These are phyloP conservation scores for Orobanche coerulescens DNA, from an alignment of 257 asterid species.

Conservation along the genomic window DNA sequence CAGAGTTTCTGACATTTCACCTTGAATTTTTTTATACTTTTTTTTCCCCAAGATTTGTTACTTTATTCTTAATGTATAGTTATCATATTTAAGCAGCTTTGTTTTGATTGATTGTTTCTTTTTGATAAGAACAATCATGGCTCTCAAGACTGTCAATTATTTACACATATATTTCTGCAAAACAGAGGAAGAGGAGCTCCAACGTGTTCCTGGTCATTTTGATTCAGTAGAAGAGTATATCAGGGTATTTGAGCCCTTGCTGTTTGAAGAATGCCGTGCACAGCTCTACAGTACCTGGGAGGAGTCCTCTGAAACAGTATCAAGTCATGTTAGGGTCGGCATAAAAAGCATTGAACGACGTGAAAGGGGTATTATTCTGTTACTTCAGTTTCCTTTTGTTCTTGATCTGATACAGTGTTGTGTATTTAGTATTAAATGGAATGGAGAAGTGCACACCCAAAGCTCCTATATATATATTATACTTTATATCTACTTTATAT, in stretches of 20 bases:
- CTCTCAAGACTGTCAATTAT: background rate
- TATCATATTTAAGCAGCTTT: background rate
- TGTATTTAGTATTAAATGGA: background rate
- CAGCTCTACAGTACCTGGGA: constrained; percentile 94
- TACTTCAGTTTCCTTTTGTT: constrained; percentile 6
- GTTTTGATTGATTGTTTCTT: background rate
- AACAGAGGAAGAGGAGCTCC: constrained; percentile 93
- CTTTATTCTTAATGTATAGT: background rate
- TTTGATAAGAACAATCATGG: background rate
- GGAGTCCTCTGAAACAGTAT: constrained; percentile 58
- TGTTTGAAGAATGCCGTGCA: constrained; percentile 95
- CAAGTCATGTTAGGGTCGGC: constrained; percentile 69
- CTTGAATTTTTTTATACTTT: background rate
- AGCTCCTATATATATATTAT: background rate
- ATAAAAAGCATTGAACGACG: constrained; percentile 73
- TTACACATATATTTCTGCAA: constrained; percentile 15
- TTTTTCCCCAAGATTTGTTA: background rate
- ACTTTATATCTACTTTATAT: background rate
- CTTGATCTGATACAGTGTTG: constrained; percentile 5
- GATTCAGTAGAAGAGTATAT: constrained; percentile 92
- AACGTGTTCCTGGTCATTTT: constrained; percentile 81
- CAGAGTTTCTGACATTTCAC: constrained; percentile 1
- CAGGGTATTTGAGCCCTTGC: constrained; percentile 93
- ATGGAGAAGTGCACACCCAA: constrained; percentile 40
- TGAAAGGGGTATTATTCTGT: constrained; percentile 69